phyloP scores from a whole-genome alignment of 2,329 filamentous ascomycete species.

The Calonectria henricotiae region DNA sequence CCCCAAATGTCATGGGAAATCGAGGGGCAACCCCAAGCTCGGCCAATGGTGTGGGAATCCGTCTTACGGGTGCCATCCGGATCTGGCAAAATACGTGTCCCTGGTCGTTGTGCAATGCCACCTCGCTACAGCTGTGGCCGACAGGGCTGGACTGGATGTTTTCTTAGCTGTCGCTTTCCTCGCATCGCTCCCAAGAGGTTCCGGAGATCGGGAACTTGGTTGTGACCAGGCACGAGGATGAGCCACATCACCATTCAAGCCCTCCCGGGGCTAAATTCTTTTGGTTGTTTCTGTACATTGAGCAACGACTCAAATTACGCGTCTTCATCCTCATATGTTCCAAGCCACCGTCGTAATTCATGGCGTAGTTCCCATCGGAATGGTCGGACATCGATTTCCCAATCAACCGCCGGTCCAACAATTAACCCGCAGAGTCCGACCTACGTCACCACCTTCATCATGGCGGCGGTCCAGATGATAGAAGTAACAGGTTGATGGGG shows the following conservation, averaged over 20 bases:
- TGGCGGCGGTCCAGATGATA: neutral
- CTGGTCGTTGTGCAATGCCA: neutral
- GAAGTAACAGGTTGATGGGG: neutral
- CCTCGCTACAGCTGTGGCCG: slow-evolving; percentile 13
- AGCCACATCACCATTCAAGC: slow-evolving; percentile 4
- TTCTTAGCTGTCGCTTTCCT: neutral
- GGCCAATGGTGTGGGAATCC: slow-evolving; percentile 34
- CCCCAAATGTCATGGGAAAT: neutral
- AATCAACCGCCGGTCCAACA: slow-evolving; percentile 9
- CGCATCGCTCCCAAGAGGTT: neutral
- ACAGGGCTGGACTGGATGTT: slow-evolving; percentile 17
- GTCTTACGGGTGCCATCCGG: slow-evolving; percentile 26
- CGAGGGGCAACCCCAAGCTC: slow-evolving; percentile 3
- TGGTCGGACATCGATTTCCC: slow-evolving; percentile 1
- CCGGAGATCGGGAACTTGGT: neutral
- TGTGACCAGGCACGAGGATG: neutral
- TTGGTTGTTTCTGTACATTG: neutral
- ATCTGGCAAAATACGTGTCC: slow-evolving; percentile 29
- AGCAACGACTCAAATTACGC: neutral
- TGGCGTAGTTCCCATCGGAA: slow-evolving; percentile 3
- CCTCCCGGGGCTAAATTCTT: neutral
- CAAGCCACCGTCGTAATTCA: slow-evolving; percentile 14
- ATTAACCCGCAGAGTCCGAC: neutral
- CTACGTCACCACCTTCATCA: slow-evolving; percentile 29
- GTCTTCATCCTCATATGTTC: neutral